Evolutionary conservation across 768 basidiomycete species (phyloP).

Genomic region (Leccinum disarticulatum): DNA sequence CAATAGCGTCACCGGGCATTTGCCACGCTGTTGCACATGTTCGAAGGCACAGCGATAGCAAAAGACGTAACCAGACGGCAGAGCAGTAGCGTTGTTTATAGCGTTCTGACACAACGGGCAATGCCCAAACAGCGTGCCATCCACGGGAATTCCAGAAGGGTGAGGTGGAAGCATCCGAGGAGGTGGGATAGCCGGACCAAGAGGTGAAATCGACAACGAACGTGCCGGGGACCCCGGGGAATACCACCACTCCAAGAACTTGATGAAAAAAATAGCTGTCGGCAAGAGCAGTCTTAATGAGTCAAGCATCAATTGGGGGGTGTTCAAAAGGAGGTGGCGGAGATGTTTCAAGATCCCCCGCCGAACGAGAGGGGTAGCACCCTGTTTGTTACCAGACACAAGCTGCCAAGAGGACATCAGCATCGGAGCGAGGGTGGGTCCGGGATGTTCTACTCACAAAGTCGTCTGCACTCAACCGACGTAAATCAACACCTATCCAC

Average conservation of each 20-base stretch:
- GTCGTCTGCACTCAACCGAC: constrained; percentile 77
- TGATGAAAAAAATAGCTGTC: constrained; percentile 90
- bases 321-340: constrained; percentile 46
- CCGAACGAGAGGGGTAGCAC: constrained; percentile 22
- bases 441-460: constrained; percentile 49
- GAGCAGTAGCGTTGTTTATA: constrained; percentile 83
- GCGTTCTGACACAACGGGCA: constrained; percentile 77
- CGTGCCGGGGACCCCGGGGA: constrained; percentile 87
- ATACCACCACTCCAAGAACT: constrained; percentile 99
- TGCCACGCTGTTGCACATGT: constrained; percentile 71
- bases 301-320: constrained; percentile 69
- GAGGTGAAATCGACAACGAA: constrained; percentile 58
- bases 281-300: constrained; percentile 79
- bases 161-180: constrained; percentile 76
- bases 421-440: background rate
- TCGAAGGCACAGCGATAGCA: constrained; percentile 91
- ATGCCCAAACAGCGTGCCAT: constrained; percentile 65
- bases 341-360: constrained; percentile 44
- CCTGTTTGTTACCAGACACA: constrained; percentile 14
- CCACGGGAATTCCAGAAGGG: constrained; percentile 66
- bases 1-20: constrained; percentile 86
- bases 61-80: constrained; percentile 93
- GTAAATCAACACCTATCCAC: constrained; percentile 81
- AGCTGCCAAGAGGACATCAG: constrained; percentile 17
- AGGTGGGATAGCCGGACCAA: constrained; percentile 72